Evolutionary conservation across 2,329 filamentous ascomycete genomes (phyloP), one percentile per base, ranked within the genome.

Genomic region (Metarhizium album): DNA sequence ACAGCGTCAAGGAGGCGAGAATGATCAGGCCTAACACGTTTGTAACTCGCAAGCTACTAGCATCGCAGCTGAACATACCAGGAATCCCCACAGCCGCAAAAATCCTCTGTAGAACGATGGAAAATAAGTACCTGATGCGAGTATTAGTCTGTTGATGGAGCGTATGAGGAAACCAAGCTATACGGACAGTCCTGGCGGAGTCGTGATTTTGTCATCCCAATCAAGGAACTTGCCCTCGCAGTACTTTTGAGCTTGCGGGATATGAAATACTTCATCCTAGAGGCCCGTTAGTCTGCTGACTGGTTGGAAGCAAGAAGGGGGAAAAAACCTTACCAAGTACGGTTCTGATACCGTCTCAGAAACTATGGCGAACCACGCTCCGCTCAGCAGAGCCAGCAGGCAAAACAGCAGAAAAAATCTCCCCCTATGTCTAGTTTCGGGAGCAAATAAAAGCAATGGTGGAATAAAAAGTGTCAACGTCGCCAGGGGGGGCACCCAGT

Each of bases 131-230:
- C 6, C 74, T 78, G 47, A n/a, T 6, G 14, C 8, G 16, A 9
- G 20, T 2, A 18, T 57, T 29, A 57, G 54, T 33, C 18, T 33
- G 4, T 31, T 20, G 24, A 2, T 7, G 14, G 2, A 20, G 3
- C 33, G n/a, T 2, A 2, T 24, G 47, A 46, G 18, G 18, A 40
- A 42, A 18, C 27, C 45, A 18, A 11, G 3, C 16, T 23, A 3
- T 45, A 42, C 22, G 14, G 42, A 89, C 71, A 98, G 71, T 33
- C 90, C 93, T 0, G 93, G 91, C 0, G 93, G 93, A 1, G 93
- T 98, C 0, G 93, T 98, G 63, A 98, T 93, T 66, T 97, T 98
- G 53, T 91, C 85, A 67, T 98, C 90, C 93, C 93, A 98, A 51
- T 87, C 75, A 13, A 67, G 64, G 70, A 85, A 95, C 49, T 78